These are phyloP conservation scores for Trichoderma semiorbis DNA, from an alignment of 2,329 filamentous ascomycete species.

Conservation along the genomic window DNA sequence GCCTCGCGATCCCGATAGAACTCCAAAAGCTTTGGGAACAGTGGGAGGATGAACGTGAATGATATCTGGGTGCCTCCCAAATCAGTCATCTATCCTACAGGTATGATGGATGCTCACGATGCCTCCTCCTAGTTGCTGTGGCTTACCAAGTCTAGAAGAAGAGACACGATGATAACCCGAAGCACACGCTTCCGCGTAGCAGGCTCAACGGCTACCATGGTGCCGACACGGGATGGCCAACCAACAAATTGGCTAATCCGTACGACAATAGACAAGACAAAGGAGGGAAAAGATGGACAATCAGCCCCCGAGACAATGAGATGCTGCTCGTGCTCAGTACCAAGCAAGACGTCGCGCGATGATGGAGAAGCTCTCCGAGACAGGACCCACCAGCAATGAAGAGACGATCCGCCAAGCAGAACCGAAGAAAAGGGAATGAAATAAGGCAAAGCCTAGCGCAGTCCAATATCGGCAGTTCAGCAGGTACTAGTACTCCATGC, in stretches of 20 bases:
- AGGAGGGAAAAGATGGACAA: not conserved
- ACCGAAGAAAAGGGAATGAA: not conserved
- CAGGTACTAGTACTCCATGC: slow-evolving; percentile 1
- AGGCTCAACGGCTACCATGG: slow-evolving; percentile 46
- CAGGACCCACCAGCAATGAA: not conserved
- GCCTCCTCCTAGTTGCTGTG: not conserved
- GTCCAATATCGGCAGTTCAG: not conserved
- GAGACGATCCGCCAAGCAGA: not conserved
- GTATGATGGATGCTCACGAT: not conserved
- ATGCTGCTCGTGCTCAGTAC: not conserved
- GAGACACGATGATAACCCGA: slow-evolving; percentile 81
- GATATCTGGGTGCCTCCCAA: slow-evolving; percentile 66
- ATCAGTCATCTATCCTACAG: slow-evolving; percentile 13
- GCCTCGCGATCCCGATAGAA: slow-evolving; percentile 90
- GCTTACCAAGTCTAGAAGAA: slow-evolving; percentile 80
- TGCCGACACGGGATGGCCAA: not conserved
- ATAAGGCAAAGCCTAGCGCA: slow-evolving; percentile 1
- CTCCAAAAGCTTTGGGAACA: slow-evolving; percentile 91
- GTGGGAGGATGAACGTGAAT: slow-evolving; percentile 95
- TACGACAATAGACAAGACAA: not conserved
- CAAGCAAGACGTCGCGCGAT: not conserved
- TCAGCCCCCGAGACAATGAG: not conserved
- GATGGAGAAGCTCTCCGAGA: not conserved
- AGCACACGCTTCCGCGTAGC: slow-evolving; percentile 74
- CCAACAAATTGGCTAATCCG: slow-evolving; percentile 17